A percentile compares a stretch with the other conserved stretches of the same genome.
Evolutionary conservation across 306 rosid species (phyloP).

Genomic region (Astragalus glycyphyllos): DNA sequence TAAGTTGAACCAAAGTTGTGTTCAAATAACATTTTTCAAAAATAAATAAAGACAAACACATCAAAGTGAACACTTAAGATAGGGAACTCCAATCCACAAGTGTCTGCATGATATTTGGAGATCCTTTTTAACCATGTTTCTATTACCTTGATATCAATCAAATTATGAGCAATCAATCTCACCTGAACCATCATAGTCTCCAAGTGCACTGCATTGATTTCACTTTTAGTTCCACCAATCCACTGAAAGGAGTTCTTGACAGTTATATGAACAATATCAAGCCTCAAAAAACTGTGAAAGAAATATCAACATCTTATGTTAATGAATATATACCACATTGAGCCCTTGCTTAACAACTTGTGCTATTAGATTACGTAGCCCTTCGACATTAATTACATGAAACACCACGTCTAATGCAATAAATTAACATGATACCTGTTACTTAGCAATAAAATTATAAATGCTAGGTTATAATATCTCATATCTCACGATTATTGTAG

Average conservation of each 20-base stretch:
- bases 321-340: slow-evolving; percentile 30
- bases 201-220: slow-evolving; percentile 84
- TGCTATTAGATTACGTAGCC: neutral
- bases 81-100: slow-evolving; percentile 26
- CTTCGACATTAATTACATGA: slow-evolving; percentile 31
- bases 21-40: no score
- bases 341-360: slow-evolving; percentile 30
- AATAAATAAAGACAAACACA: neutral
- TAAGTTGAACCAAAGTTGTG: no score
- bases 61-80: slow-evolving; percentile 19
- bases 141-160: slow-evolving; percentile 19
- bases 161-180: slow-evolving; percentile 41
- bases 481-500: neutral
- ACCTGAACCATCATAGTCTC: slow-evolving; percentile 84
- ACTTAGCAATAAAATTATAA: neutral
- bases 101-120: slow-evolving; percentile 21
- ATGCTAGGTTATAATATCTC: neutral
- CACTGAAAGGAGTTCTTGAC: slow-evolving; percentile 81
- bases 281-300: slow-evolving; percentile 85
- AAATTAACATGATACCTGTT: neutral
- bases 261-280: slow-evolving; percentile 94
- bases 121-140: slow-evolving; percentile 32
- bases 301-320: slow-evolving; percentile 44
- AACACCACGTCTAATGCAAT: slow-evolving; percentile 4
- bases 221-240: slow-evolving; percentile 86